Percentiles rank a stretch among this genome's conserved stretches.
These are phyloP conservation scores for Annulohypoxylon truncatum DNA, from an alignment of 2,329 filamentous ascomycete genomes.

Conservation along the genomic window DNA sequence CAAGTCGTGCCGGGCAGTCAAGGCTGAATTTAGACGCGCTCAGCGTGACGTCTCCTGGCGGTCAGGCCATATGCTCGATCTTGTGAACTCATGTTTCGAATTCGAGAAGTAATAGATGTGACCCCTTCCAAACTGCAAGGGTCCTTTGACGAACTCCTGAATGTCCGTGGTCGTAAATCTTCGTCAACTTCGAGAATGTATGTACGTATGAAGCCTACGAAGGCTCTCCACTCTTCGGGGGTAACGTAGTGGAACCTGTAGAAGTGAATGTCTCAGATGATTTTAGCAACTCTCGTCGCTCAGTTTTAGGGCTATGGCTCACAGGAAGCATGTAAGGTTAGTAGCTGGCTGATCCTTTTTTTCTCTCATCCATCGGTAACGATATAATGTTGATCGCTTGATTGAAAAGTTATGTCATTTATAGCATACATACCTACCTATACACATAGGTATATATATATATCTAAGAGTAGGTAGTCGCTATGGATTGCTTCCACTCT, in stretches of 20 bases:
- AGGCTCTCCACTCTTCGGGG: conserved; percentile 17
- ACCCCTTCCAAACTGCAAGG: conserved; percentile 17
- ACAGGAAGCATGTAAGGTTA: conserved; percentile 3
- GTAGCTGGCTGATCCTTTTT: conserved; percentile 11
- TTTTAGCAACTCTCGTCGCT: conserved; percentile 24
- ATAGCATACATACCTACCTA: background rate
- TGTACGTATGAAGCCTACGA: background rate
- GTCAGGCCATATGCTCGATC: background rate
- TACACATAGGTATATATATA: background rate
- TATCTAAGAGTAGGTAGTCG: background rate
- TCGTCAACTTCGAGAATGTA: conserved; percentile 3
- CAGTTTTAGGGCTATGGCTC: conserved; percentile 18
- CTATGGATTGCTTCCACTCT: background rate
- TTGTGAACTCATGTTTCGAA: background rate
- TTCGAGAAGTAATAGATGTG: conserved; percentile 16
- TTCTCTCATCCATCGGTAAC: conserved; percentile 19
- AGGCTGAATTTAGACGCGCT: conserved; percentile 12
- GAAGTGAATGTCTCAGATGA: conserved; percentile 34
- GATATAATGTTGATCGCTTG: conserved; percentile 5
- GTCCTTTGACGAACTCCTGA: background rate
- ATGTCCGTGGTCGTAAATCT: conserved; percentile 19
- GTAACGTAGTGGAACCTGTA: conserved; percentile 17
- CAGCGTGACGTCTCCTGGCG: background rate
- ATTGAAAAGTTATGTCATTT: conserved; percentile 1
- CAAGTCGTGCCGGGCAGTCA: background rate